Percentiles rank a stretch among this genome's conserved stretches.
Evolutionary conservation across 176 grass and related monocot genomes (phyloP).

Genomic region (Puya raimondii): DNA sequence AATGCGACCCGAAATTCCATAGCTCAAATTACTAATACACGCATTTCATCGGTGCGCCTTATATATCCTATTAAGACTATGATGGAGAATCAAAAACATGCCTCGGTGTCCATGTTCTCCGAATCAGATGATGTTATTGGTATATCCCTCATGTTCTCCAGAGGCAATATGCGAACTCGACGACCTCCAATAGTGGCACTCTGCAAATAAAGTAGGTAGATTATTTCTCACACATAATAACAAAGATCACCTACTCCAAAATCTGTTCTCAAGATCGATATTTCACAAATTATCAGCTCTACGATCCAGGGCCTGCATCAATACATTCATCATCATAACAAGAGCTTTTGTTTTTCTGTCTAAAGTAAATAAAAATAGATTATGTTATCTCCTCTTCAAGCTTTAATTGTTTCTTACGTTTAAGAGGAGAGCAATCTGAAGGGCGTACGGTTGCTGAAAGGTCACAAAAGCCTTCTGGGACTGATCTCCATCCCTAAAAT

Average conservation of each 20-base stretch:
- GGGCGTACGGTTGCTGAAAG: constrained; percentile 31
- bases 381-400: no score
- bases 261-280: no score
- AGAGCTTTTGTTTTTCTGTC: background rate
- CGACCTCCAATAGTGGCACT: background rate
- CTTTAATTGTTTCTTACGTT: constrained; percentile 14
- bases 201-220: constrained; percentile 1
- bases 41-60: background rate
- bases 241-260: background rate
- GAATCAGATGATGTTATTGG: background rate
- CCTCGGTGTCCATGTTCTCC: background rate
- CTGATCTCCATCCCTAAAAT: constrained; percentile 8
- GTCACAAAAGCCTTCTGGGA: constrained; percentile 19
- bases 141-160: background rate
- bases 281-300: no score
- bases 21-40: no score
- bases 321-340: background rate
- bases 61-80: background rate
- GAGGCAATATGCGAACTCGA: background rate
- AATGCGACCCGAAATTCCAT: no score
- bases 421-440: constrained; percentile 27
- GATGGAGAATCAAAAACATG: background rate
- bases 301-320: no score
- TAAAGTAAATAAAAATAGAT: background rate
- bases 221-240: background rate